phyloP scores from a whole-genome alignment of 116 monocot species.

The Trichopus zeylanicus region DNA sequence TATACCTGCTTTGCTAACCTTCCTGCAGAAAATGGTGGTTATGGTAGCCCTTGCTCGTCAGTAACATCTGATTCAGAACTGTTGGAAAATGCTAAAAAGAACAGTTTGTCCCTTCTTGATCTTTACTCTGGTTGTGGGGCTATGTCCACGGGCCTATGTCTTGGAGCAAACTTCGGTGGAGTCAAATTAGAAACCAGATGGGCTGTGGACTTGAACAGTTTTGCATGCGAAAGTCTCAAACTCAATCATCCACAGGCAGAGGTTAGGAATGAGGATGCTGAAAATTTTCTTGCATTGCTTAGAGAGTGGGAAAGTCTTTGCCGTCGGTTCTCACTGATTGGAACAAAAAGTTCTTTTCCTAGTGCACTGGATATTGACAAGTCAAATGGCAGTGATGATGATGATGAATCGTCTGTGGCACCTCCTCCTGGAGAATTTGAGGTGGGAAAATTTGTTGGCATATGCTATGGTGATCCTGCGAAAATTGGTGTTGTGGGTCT shows the following conservation, averaged over 20 bases:
- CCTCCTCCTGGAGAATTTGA: conserved; percentile 46
- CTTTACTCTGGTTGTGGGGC: conserved; percentile 65
- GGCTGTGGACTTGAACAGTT: conserved; percentile 46
- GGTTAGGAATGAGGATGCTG: conserved; percentile 58
- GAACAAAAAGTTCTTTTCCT: background rate
- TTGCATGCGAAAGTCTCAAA: conserved; percentile 47
- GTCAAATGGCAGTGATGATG: conserved; percentile 6
- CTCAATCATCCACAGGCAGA: conserved; percentile 46
- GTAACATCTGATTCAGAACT: background rate
- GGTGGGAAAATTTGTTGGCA: conserved; percentile 48
- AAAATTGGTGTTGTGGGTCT: conserved; percentile 35
- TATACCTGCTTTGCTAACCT: conserved; percentile 65
- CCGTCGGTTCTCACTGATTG: conserved; percentile 20
- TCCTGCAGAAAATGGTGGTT: no score
- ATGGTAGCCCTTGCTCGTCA: background rate
- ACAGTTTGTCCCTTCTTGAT: conserved; percentile 25
- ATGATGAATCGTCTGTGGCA: background rate
- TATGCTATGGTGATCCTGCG: conserved; percentile 72
- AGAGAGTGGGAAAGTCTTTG: conserved; percentile 58
- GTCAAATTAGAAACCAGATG: conserved; percentile 37
- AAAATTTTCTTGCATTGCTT: conserved; percentile 46
- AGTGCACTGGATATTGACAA: background rate
- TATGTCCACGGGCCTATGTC: conserved; percentile 56
- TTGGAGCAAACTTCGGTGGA: conserved; percentile 38
- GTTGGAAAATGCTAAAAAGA: background rate